A percentile compares a stretch with the other conserved stretches of the same genome.
Evolutionary conservation across 208 protist genomes (phyloP).

Genomic region (Wallacemonas sp.): DNA sequence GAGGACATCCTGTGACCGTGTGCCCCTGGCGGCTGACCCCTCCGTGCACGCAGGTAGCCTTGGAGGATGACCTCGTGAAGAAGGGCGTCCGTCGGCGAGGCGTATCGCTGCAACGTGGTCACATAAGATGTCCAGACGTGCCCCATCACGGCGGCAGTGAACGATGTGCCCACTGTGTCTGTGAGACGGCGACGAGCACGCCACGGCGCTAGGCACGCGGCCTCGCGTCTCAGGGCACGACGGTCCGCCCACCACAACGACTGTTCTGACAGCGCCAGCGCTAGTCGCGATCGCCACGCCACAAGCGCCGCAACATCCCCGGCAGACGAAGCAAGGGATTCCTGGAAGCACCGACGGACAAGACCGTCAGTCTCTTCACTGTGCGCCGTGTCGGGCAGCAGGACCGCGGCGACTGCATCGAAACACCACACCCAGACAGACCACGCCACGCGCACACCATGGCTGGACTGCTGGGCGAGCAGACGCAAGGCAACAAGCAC

Average conservation of each 20-base stretch:
- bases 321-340: background rate
- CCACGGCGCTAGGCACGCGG: background rate
- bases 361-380: background rate
- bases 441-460: background rate
- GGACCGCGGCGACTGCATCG: constrained; percentile 9
- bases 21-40: too few relatives aligned
- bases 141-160: too few relatives aligned
- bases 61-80: too few relatives aligned
- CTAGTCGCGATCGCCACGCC: background rate
- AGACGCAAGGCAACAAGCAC: background rate
- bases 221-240: background rate
- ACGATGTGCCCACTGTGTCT: too few relatives aligned
- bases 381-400: background rate
- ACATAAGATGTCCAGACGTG: too few relatives aligned
- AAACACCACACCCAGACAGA: constrained; percentile 10
- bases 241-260: background rate
- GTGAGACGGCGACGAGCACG: too few relatives aligned
- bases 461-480: background rate
- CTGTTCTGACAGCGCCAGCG: background rate
- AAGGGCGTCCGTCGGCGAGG: too few relatives aligned
- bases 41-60: too few relatives aligned
- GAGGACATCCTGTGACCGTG: too few relatives aligned
- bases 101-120: too few relatives aligned
- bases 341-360: background rate
- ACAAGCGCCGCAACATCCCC: background rate